Base-by-base conservation (phyloP, 345 rosid species). In the Gossypium thurberi region DNA sequence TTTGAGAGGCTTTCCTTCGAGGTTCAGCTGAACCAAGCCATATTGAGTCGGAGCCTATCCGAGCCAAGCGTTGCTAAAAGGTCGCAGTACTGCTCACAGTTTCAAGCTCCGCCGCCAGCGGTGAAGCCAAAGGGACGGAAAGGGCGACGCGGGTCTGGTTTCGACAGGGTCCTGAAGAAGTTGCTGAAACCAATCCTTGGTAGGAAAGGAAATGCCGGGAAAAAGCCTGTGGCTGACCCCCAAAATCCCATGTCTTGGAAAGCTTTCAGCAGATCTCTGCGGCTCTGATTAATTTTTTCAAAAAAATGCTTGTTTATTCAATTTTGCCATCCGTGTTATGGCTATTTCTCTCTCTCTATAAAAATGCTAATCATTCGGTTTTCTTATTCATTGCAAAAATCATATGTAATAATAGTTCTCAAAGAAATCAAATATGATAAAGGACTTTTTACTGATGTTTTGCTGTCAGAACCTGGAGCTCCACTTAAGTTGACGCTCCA, bases 1-100 rank as follows among this genome's bases (percentile, higher is more conserved):
- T 90, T 88, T 13, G 98, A 94, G 82, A 80, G 97, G 60, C 82
- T 86, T 74, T 83, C 98, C 17, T 82, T 94, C 52, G 96, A 91
- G 80, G 87, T 79, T 57, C 92, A 85, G 26, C 85, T 89, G 59
- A 89, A 79, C 80, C 86, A 84, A 70, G 94, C 91, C 59, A 81
- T 94, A 51, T 83, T 94, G 33, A 85, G 84, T 12, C 74, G 98
- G 63, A 88, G 96, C 74, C 81, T 79, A 40, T 91, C 98, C 0
- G 94, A 86, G 76, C 87, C 94, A 0, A 64, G 78, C 12, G 33
- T 40, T 1, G 62, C 73, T 60, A 69, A 69, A 51, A 51, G 59
- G 46, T 26, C 59, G 17, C 25, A 15, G 2, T 58, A 11, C 37
- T 67, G 23, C 52, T 33, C 81, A 28, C 42, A 44, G 2, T 42